Conservation (phyloP, 345 rosid genomes). For the Hibiscus trionum region DNA sequence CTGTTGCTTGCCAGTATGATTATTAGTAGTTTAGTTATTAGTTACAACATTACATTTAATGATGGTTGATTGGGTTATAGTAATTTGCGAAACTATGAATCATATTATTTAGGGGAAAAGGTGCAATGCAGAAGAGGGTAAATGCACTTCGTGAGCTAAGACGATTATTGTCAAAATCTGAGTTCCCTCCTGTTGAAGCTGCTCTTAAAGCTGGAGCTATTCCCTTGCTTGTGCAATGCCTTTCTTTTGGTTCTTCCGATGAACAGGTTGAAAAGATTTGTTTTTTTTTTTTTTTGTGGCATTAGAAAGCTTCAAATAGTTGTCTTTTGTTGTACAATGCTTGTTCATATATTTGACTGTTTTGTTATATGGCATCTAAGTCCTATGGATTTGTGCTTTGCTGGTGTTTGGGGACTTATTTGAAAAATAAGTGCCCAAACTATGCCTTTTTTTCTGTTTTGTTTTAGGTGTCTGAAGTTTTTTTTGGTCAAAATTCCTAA, state of each 20-base stretch:
- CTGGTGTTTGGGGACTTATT: no score
- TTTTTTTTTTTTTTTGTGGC: neutral
- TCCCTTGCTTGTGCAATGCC: conserved; percentile 78
- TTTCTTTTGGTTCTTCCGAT: conserved; percentile 83
- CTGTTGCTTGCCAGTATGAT: conserved; percentile 61
- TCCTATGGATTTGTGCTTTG: neutral
- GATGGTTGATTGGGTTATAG: neutral
- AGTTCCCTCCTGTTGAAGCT: conserved; percentile 78
- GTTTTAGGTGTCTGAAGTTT: no score
- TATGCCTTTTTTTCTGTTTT: no score
- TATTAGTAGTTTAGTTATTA: conserved; percentile 2
- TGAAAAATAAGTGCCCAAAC: no score
- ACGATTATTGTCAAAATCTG: conserved; percentile 73
- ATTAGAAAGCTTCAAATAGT: neutral
- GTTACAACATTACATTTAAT: neutral
- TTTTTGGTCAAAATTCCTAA: no score
- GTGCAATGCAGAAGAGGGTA: conserved; percentile 77
- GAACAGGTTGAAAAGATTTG: conserved; percentile 58
- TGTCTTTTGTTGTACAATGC: neutral
- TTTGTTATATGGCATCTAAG: neutral
- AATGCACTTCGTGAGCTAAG: conserved; percentile 77
- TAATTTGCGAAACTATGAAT: neutral
- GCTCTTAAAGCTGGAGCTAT: conserved; percentile 78
- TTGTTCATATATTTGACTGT: neutral
- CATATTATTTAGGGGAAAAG: conserved; percentile 58